These are phyloP conservation scores for Amaranthus hypochondriacus DNA, from an alignment of 148 eudicot genomes.

Conservation along the genomic window DNA sequence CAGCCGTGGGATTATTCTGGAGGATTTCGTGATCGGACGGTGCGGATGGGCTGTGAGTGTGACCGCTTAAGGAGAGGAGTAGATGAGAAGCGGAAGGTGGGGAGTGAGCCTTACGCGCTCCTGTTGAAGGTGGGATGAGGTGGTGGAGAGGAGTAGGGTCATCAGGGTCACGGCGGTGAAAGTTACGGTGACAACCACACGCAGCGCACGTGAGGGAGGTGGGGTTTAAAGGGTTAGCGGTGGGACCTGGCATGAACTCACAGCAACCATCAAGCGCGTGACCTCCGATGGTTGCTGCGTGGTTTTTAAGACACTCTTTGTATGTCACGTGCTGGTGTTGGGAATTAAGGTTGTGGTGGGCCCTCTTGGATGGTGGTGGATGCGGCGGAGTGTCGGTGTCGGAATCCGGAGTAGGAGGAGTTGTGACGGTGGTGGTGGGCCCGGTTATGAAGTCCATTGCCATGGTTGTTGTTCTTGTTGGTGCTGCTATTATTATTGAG, in stretches of 20 bases:
- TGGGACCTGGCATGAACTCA: slow-evolving; percentile 71
- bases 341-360: slow-evolving; percentile 11
- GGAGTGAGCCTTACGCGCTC: slow-evolving; percentile 25
- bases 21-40: slow-evolving; percentile 18
- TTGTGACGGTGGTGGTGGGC: neutral
- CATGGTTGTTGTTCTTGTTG: neutral
- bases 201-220: slow-evolving; percentile 64
- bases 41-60: slow-evolving; percentile 17
- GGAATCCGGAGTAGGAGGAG: slow-evolving; percentile 27
- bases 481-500: neutral
- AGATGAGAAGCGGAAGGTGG: slow-evolving; percentile 32
- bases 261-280: slow-evolving; percentile 88
- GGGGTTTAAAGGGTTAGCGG: slow-evolving; percentile 33
- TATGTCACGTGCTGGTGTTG: slow-evolving; percentile 29
- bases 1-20: slow-evolving; percentile 8
- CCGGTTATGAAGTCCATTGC: slow-evolving; percentile 23
- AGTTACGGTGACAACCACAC: slow-evolving; percentile 87
- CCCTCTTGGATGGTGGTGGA: slow-evolving; percentile 18
- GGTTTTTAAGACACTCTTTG: slow-evolving; percentile 73
- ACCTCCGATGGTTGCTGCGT: slow-evolving; percentile 72
- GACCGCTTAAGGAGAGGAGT: slow-evolving; percentile 25
- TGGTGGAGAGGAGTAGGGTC: slow-evolving; percentile 28
- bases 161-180: slow-evolving; percentile 71
- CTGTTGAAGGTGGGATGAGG: slow-evolving; percentile 11
- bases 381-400: slow-evolving; percentile 49